A percentile compares a stretch with the other conserved stretches of the same genome.
These are phyloP conservation scores for Moelleriella libera DNA, from an alignment of 2,329 filamentous ascomycete species.

Conservation along the genomic window DNA sequence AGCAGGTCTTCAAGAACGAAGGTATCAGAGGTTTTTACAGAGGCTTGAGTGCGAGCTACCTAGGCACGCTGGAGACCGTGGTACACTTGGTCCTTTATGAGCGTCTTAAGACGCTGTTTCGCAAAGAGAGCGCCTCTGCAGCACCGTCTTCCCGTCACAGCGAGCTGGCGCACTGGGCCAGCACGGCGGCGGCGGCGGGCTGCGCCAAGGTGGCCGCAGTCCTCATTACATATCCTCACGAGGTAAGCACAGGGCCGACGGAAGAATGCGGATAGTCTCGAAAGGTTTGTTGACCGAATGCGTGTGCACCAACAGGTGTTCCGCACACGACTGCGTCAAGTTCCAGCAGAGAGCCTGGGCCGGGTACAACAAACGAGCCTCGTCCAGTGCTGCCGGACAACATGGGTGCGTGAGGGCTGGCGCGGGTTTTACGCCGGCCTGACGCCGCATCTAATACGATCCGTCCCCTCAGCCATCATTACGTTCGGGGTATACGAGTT, in stretches of 20 bases:
- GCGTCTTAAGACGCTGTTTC: conserved; percentile 39
- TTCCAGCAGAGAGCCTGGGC: conserved; percentile 45
- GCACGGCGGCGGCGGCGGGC: conserved; percentile 62
- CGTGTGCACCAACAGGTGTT: no score
- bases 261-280: no score
- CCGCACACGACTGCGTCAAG: conserved; percentile 60
- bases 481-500: conserved; percentile 50
- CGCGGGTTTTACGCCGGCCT: conserved; percentile 54
- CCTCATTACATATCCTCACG: conserved; percentile 70
- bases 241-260: conserved; percentile 31
- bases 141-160: conserved; percentile 46
- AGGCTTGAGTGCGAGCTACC: conserved; percentile 53
- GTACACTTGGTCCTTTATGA: conserved; percentile 62
- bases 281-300: no score
- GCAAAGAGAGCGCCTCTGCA: conserved; percentile 32
- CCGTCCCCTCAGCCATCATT: conserved; percentile 58
- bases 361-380: conserved; percentile 51
- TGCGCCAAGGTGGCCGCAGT: conserved; percentile 68
- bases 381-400: conserved; percentile 49
- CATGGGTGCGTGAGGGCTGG: conserved; percentile 55
- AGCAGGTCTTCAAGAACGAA: conserved; percentile 49
- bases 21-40: conserved; percentile 52
- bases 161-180: conserved; percentile 53
- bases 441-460: conserved; percentile 53
- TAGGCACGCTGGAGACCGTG: conserved; percentile 55